Base-by-base conservation (phyloP, 129 eudicot species). In the Pseudognaphalium luteoalbum region DNA sequence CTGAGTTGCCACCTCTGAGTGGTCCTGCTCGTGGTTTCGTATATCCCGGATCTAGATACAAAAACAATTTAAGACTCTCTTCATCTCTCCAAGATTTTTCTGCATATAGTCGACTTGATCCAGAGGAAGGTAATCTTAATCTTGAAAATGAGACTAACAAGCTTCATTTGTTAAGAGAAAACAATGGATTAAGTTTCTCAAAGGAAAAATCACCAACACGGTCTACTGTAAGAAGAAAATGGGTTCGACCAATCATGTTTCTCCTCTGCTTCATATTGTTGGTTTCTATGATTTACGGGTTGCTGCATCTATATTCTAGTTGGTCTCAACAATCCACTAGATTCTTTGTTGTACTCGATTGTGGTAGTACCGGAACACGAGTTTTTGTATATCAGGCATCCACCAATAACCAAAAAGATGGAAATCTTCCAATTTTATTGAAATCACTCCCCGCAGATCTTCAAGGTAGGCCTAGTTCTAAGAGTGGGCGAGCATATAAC, bases 281-380 rank as follows among this genome's bases (percentile, higher is more conserved):
- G 72, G 72, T 88, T 76, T 80, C 77, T 60, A 83, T 89, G 79
- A 41, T 84, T 5, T 83, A 76, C 70, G 72, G 82, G 16, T 57
- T 85, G 10, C 81, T 77, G 19, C 83, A 74, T 77, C 51, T 88
- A 30, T 86, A 89, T 81, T 77, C 89, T 66, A 84, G 71, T 51
- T 89, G 88, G 97, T 84, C 85, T 68, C 79, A 56, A 59, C 86
- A 85, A 32, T 78, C 90, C 37, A 66, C 99, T 58, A 88, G 80
- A 72, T 95, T 56, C 85, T 95, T 89, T 75, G 94, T 95, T 51
- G 90, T 95, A 34, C 93, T 95, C 32, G 99, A 95, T 82, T 89
- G 96, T 81, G 99, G 99, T 73, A 95, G 99, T 82, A 95, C 99
- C 2, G 99, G 99, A 22, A 89, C 99, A 63, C 96, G 99, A 59